Percentiles rank a stretch among this genome's conserved stretches.
Conservation (phyloP, 345 rosid genomes). For the Lagerstroemia speciosa region DNA sequence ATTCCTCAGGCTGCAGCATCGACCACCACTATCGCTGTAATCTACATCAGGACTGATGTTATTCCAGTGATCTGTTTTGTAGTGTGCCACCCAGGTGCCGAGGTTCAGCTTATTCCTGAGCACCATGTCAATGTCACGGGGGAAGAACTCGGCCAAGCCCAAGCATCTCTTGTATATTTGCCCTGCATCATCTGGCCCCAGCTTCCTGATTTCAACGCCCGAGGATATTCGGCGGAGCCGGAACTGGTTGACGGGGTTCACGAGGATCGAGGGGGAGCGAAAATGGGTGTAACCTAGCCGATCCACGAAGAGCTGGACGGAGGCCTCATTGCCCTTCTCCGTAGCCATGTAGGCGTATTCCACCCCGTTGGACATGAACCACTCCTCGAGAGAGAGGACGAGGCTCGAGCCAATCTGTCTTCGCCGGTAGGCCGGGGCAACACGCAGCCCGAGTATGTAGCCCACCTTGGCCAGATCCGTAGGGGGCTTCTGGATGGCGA, state of each 20-base stretch:
- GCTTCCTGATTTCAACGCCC: constrained; percentile 29
- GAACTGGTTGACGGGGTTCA: constrained; percentile 42
- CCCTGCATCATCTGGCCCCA: constrained; percentile 48
- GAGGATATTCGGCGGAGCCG: constrained; percentile 22
- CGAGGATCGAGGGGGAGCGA: constrained; percentile 55
- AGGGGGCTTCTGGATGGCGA: constrained; percentile 26
- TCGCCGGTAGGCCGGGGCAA: constrained; percentile 44
- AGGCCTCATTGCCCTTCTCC: constrained; percentile 58
- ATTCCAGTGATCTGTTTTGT: constrained; percentile 22
- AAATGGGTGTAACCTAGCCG: constrained; percentile 45
- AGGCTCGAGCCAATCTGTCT: constrained; percentile 47
- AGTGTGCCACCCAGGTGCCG: constrained; percentile 73
- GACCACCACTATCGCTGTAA: neutral
- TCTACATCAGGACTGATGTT: constrained; percentile 1
- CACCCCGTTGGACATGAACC: constrained; percentile 47
- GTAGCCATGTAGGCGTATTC: constrained; percentile 78
- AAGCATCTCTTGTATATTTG: constrained; percentile 35
- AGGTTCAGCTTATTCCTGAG: constrained; percentile 48
- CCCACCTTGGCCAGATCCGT: constrained; percentile 41
- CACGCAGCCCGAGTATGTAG: constrained; percentile 57
- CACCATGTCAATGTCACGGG: constrained; percentile 47
- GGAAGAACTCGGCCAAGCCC: constrained; percentile 55
- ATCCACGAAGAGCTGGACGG: constrained; percentile 41
- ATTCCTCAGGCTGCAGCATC: constrained; percentile 10
- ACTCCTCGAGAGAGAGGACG: constrained; percentile 56